A percentile compares a stretch with the other conserved stretches of the same genome.
Conservation (phyloP, 2,329 filamentous ascomycete species). For the Coniochaeta hoffmannii region DNA sequence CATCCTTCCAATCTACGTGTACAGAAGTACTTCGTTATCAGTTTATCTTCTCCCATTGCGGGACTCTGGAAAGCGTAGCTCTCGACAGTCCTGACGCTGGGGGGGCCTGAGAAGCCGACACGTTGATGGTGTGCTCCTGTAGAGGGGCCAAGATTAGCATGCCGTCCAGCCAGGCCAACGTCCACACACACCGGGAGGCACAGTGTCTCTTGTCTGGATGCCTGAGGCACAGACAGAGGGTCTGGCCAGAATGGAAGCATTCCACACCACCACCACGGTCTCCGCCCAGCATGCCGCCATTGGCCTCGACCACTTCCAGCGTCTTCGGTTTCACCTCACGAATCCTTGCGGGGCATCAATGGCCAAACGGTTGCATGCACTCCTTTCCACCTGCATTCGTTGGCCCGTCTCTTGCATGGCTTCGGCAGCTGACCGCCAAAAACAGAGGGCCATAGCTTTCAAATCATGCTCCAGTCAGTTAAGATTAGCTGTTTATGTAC, state of each 20-base stretch:
- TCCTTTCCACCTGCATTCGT: conserved; percentile 30
- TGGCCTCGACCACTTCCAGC: conserved; percentile 22
- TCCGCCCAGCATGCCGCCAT: background rate
- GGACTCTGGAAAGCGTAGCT: conserved; percentile 1
- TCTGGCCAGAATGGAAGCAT: conserved; percentile 3
- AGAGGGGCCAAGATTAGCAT: background rate
- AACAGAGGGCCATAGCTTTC: background rate
- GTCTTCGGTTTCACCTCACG: conserved; percentile 29
- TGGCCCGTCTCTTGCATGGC: conserved; percentile 14
- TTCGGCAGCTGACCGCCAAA: conserved; percentile 4
- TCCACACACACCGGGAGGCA: background rate
- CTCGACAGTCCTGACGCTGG: conserved; percentile 1
- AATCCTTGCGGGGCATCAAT: conserved; percentile 19
- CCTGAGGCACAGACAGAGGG: background rate
- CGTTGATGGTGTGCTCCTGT: conserved; percentile 2
- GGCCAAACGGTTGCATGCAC: conserved; percentile 22
- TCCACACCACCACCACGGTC: background rate
- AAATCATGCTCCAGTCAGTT: background rate
- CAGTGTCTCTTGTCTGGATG: background rate
- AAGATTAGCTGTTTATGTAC: background rate
- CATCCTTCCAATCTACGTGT: background rate
- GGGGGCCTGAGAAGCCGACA: conserved; percentile 7
- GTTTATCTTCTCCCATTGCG: background rate
- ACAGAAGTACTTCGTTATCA: conserved; percentile 1
- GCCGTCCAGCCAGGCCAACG: background rate